A percentile compares a stretch with the other conserved stretches of the same genome.
These are phyloP conservation scores for Xenoacremonium recifei DNA, from an alignment of 2,329 filamentous ascomycete genomes.

Conservation along the genomic window DNA sequence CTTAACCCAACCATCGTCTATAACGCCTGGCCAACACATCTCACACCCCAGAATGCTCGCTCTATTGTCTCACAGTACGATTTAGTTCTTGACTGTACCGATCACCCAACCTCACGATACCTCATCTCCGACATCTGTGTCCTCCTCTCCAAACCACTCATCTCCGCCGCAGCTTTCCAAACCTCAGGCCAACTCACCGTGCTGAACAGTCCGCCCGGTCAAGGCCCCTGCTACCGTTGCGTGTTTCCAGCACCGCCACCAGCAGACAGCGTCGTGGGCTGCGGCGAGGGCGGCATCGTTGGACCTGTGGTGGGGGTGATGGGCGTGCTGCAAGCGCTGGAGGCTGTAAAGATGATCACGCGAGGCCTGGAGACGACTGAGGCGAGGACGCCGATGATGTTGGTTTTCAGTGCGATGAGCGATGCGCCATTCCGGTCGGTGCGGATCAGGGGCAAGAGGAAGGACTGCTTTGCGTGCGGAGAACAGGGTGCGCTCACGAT, in stretches of 20 bases:
- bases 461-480: conserved; percentile 76
- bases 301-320: conserved; percentile 91
- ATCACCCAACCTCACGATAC: conserved; percentile 88
- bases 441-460: conserved; percentile 66
- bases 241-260: conserved; percentile 88
- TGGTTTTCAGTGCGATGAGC: conserved; percentile 48
- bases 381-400: conserved; percentile 31
- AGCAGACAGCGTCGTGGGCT: conserved; percentile 76
- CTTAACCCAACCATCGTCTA: conserved; percentile 73
- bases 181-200: conserved; percentile 89
- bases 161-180: conserved; percentile 86
- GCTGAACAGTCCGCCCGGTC: conserved; percentile 76
- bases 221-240: conserved; percentile 87
- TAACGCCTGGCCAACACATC: conserved; percentile 58
- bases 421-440: conserved; percentile 66
- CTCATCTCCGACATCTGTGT: conserved; percentile 90
- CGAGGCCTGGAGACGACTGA: conserved; percentile 26
- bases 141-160: conserved; percentile 71
- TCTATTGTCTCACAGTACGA: conserved; percentile 71
- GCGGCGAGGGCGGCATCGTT: conserved; percentile 88
- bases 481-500: conserved; percentile 56
- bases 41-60: conserved; percentile 67
- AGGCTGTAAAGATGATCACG: conserved; percentile 81
- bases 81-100: conserved; percentile 89
- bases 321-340: conserved; percentile 88